A percentile compares a stretch with the other conserved stretches of the same genome.
Conservation (phyloP, 139 green algal genomes). For the Chlorella sp. region DNA sequence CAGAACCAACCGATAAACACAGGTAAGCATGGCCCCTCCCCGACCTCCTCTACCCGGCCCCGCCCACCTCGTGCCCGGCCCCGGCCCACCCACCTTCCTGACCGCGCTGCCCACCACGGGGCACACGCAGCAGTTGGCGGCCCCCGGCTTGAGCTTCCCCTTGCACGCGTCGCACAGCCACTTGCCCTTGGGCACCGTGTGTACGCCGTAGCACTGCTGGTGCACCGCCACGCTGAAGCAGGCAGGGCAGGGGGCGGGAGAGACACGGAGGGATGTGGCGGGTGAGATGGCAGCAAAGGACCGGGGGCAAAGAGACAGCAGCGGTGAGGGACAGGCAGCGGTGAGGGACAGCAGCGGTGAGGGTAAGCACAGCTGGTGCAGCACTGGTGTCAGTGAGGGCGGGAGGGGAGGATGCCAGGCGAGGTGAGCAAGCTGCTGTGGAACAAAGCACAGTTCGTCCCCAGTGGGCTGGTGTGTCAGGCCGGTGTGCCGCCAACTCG, state of each 20-base stretch:
- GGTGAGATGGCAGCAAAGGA: background rate
- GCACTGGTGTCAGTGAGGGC: too few species aligned
- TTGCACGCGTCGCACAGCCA: slow-evolving; percentile 55
- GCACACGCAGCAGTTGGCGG: slow-evolving; percentile 45
- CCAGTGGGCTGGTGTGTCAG: too few species aligned
- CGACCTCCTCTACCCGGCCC: background rate
- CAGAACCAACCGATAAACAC: too few species aligned
- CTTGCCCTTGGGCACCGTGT: slow-evolving; percentile 35
- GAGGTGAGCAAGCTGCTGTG: too few species aligned
- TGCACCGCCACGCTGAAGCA: slow-evolving; percentile 47
- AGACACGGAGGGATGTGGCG: background rate
- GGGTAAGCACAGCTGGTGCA: too few species aligned
- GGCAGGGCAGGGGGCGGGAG: background rate
- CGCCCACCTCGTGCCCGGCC: too few species aligned
- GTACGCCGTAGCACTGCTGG: slow-evolving; percentile 56
- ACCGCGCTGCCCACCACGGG: slow-evolving; percentile 45
- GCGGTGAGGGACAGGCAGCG: too few species aligned
- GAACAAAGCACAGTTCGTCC: too few species aligned
- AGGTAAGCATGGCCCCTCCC: background rate
- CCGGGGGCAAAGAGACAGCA: too few species aligned
- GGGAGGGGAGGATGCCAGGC: too few species aligned
- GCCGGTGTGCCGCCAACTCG: too few species aligned
- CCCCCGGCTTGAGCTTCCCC: slow-evolving; percentile 23
- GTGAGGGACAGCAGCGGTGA: too few species aligned
- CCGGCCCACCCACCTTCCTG: slow-evolving; percentile 24